Evolutionary conservation across 345 rosid genomes (phyloP).

Genomic region (Arabis hirsuta): DNA sequence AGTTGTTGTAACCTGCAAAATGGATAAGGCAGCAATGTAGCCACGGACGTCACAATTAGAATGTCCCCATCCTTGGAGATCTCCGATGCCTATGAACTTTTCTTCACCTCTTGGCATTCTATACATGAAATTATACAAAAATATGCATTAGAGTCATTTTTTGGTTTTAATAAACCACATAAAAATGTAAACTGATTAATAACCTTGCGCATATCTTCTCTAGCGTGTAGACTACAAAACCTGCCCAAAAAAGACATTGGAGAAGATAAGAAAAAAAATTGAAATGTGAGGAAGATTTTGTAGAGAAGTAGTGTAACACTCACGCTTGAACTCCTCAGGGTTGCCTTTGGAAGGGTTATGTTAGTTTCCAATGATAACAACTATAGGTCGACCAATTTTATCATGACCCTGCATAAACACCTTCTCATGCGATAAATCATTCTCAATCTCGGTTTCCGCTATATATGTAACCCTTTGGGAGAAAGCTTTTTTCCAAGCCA

Average conservation of each 20-base stretch:
- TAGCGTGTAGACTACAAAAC: conserved; percentile 66
- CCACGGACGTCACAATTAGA: conserved; percentile 75
- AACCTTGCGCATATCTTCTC: conserved; percentile 79
- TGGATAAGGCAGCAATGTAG: conserved; percentile 67
- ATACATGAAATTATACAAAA: background rate
- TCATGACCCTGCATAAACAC: conserved; percentile 79
- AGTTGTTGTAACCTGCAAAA: conserved; percentile 63
- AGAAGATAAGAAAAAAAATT: background rate
- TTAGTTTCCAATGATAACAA: conserved; percentile 57
- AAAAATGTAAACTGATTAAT: background rate
- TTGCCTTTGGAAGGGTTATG: conserved; percentile 70
- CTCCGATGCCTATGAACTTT: conserved; percentile 66
- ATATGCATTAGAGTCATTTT: background rate
- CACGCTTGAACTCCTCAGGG: conserved; percentile 78
- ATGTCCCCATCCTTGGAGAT: conserved; percentile 93
- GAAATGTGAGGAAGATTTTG: background rate
- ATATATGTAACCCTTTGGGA: conserved; percentile 62
- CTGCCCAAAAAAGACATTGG: background rate
- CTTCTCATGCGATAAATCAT: conserved; percentile 69
- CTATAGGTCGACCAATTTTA: conserved; percentile 68
- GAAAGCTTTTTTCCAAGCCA: conserved; percentile 64
- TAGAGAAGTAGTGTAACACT: background rate
- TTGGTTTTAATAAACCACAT: background rate
- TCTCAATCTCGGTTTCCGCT: conserved; percentile 57
- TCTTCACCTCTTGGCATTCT: conserved; percentile 88